Evolutionary conservation across 2,329 filamentous ascomycete species (phyloP).

Genomic region (Shiraia sp.): DNA sequence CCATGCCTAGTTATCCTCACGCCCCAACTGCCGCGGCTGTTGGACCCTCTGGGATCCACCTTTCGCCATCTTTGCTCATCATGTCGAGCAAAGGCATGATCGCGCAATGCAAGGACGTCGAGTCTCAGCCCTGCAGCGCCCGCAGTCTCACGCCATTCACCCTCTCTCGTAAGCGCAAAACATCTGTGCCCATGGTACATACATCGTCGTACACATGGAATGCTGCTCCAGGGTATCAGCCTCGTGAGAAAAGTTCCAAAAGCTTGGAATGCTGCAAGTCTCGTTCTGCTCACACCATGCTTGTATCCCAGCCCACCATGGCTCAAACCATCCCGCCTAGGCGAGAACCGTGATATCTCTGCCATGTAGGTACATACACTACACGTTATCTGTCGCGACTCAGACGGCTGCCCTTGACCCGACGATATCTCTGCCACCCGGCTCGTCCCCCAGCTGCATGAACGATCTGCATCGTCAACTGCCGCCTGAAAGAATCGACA

Average conservation of each 20-base stretch:
- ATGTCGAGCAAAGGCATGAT: conserved; percentile 22
- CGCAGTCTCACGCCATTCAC: conserved; percentile 8
- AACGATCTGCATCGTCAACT: conserved; percentile 21
- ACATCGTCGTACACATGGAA: conserved; percentile 11
- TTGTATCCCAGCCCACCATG: too few relatives aligned
- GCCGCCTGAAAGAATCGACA: conserved; percentile 12
- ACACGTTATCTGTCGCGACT: conserved; percentile 3
- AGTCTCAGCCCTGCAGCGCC: conserved; percentile 38
- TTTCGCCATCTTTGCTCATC: conserved; percentile 20
- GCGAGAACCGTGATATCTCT: too few relatives aligned
- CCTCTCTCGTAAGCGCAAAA: conserved; percentile 24
- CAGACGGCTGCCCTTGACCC: conserved; percentile 8
- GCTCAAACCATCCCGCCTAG: conserved; percentile 15
- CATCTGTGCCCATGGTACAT: conserved; percentile 1
- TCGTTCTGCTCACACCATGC: conserved; percentile 13
- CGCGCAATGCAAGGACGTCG: conserved; percentile 23
- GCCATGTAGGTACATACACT: neutral
- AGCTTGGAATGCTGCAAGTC: conserved; percentile 13
- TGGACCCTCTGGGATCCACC: too few relatives aligned
- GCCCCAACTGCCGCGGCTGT: too few relatives aligned
- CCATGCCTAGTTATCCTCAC: too few relatives aligned
- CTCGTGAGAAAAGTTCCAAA: conserved; percentile 8
- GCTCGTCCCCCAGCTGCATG: conserved; percentile 16
- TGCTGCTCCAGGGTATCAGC: conserved; percentile 14
- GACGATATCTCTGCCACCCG: neutral